phyloP scores from a whole-genome alignment of 78 protist genomes.

The Dictyostelium citrinum region DNA sequence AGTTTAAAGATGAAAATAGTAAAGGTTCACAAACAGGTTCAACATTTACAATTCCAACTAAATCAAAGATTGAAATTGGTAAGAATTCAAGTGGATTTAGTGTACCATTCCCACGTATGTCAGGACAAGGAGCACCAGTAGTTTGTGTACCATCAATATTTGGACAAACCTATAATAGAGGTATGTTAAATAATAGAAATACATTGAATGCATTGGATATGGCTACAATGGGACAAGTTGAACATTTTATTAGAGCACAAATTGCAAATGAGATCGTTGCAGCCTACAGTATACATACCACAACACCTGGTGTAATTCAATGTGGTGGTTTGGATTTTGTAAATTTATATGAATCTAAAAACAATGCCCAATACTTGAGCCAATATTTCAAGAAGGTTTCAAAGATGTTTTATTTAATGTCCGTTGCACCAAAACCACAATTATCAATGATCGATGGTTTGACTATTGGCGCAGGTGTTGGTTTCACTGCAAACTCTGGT shows the following conservation, averaged over 20 bases:
- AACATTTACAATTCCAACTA: not conserved
- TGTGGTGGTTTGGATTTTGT: conserved; percentile 43
- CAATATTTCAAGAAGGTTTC: conserved; percentile 23
- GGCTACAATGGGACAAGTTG: not conserved
- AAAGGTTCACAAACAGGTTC: not conserved
- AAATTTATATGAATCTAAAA: not conserved
- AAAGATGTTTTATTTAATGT: conserved; percentile 36
- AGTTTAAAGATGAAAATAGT: not conserved
- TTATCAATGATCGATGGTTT: conserved; percentile 53
- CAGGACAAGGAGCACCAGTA: conserved; percentile 45
- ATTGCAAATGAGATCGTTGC: not conserved
- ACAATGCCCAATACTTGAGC: not conserved
- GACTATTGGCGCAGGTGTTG: conserved; percentile 43
- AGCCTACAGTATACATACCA: conserved; percentile 27
- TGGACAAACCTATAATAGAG: conserved; percentile 45
- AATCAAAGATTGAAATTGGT: not conserved
- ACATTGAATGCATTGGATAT: conserved; percentile 22
- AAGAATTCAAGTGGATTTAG: conserved; percentile 1
- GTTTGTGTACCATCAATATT: conserved; percentile 10
- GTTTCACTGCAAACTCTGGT: conserved; percentile 47
- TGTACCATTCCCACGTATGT: conserved; percentile 67
- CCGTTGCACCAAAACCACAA: conserved; percentile 53
- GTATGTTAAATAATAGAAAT: conserved; percentile 23
- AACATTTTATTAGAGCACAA: conserved; percentile 7
- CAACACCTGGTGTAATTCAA: conserved; percentile 56